Base-by-base conservation (phyloP, 495 filamentous ascomycete genomes). In the Ramalina peruviana region DNA sequence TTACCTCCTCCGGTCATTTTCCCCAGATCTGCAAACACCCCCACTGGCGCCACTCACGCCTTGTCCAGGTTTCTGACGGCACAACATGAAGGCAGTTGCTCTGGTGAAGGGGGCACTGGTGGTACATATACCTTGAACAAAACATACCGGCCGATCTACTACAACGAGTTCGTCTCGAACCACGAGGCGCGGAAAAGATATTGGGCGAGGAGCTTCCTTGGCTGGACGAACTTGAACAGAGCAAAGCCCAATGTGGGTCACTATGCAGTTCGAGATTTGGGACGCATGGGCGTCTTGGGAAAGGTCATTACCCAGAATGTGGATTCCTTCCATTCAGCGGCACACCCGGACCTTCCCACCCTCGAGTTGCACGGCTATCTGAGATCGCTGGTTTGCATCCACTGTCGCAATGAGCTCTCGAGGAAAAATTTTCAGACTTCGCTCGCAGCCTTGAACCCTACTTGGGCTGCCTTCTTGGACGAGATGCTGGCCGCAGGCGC, bases 261-360 rank as follows among this genome's bases (percentile, higher is more conserved):
- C 65, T 68, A 71, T 56, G 88, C 92, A 5, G 75, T 96, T 26
- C 69, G 74, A 37, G 69, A 78, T 49, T 65, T 98, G 40, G 81
- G 79, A 7, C 62, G 74, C 20, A 72, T 87, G 59, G 90, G 87
- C 0, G 61, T 86, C 44, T 66, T 94, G 12, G 78, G 74, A 45
- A 79, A 69, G 26, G 85, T 95, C 26, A 78, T 98, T 54, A 98
- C 92, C 39, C 92, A 98, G 62, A 96, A 97, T 61, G 90, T 96
- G 21, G 92, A 98, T 63, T 94, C 88, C 5, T 92, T 96, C 62
- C 90, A 98, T 65, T 70, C 78, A 1, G 62, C 66, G 26, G 80
- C 85, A 6, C 90, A 96, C 63, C 86, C 90, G 3, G 60, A 74
- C 1, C 63, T 90, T 12, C 71, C 75, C 6, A 92, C 86, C 6